Evolutionary conservation across 805 yeast genomes (phyloP).

Genomic region (Yarrowia sp.): DNA sequence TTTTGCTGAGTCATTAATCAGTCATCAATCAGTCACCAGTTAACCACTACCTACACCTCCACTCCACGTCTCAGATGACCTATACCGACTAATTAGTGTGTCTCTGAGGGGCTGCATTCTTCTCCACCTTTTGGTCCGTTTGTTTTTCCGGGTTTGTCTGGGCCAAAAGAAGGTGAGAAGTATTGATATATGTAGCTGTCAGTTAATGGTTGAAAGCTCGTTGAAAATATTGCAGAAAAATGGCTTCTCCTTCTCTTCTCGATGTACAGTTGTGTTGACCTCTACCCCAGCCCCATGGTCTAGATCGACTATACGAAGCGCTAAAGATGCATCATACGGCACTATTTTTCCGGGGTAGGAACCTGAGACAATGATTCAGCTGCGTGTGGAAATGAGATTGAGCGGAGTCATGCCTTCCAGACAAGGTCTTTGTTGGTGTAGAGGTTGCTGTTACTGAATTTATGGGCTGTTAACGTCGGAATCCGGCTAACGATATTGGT

Average conservation of each 20-base stretch:
- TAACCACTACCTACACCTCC: not conserved
- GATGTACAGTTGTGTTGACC: no score
- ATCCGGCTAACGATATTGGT: not conserved
- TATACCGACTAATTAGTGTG: not conserved
- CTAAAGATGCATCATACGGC: constrained; percentile 3
- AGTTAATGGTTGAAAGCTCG: no score
- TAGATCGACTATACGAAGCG: constrained; percentile 1
- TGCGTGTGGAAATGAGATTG: no score
- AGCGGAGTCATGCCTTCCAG: not conserved
- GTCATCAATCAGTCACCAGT: no score
- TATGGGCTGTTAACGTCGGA: not conserved
- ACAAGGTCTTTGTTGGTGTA: not conserved
- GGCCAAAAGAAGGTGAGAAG: not conserved
- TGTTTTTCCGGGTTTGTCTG: constrained; percentile 18
- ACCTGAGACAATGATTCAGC: not conserved
- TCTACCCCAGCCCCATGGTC: no score
- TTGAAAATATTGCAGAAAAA: no score
- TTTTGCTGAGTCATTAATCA: no score
- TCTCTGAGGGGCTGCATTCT: constrained; percentile 28
- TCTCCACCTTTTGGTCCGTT: constrained; percentile 20
- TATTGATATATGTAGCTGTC: no score
- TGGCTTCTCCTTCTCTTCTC: no score
- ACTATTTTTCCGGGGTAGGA: constrained; percentile 18
- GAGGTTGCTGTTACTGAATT: not conserved
- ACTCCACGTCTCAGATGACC: constrained; percentile 26